A percentile compares a stretch with the other conserved stretches of the same genome.
Conservation (phyloP, 2,329 filamentous ascomycete species). For the Botrytis pseudocinerea region DNA sequence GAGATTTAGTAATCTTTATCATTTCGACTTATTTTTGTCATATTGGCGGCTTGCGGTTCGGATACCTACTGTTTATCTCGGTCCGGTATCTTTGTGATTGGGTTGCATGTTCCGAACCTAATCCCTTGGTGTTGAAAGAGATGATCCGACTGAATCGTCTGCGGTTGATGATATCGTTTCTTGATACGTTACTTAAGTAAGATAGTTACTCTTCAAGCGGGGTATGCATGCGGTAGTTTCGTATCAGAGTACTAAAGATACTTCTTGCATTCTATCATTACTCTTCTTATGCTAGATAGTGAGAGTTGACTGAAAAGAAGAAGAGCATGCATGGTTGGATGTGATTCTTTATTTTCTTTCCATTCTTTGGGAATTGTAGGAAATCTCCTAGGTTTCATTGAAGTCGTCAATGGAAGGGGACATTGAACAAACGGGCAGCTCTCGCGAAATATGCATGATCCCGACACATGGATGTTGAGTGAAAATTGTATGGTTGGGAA, state of each 20-base stretch:
- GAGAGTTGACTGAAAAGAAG: not conserved
- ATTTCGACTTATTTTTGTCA: not conserved
- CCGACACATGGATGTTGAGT: not conserved
- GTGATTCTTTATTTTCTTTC: not conserved
- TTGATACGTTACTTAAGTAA: not conserved
- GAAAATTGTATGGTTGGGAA: not conserved
- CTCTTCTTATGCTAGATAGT: not conserved
- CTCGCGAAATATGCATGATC: not conserved
- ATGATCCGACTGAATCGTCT: not conserved
- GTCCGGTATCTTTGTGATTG: not conserved
- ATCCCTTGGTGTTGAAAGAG: not conserved
- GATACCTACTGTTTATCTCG: not conserved
- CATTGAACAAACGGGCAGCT: not conserved
- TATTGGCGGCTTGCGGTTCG: slow-evolving; percentile 1
- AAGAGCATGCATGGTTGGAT: not conserved
- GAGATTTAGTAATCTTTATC: not conserved
- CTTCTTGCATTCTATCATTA: not conserved
- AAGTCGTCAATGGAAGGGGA: too few relatives aligned
- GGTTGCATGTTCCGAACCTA: not conserved
- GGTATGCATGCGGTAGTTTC: not conserved
- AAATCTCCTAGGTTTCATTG: not conserved
- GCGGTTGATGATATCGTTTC: not conserved
- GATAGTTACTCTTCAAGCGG: not conserved
- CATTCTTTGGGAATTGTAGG: not conserved
- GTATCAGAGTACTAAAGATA: not conserved